Conservation (phyloP, 768 basidiomycete genomes). For the Leccinellum luteum region DNA sequence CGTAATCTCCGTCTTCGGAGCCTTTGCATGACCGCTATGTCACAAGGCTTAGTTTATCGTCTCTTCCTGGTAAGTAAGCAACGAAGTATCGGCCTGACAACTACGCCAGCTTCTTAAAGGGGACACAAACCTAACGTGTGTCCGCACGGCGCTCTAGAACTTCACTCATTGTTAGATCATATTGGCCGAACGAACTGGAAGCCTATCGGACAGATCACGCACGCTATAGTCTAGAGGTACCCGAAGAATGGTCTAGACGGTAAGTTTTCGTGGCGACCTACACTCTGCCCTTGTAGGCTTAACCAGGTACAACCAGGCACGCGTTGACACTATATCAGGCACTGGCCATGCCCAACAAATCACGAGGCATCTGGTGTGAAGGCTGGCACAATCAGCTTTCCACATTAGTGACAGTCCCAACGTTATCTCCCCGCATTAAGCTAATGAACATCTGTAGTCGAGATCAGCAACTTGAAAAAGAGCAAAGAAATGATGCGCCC, state of each 20-base stretch:
- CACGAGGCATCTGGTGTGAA: conserved; percentile 6
- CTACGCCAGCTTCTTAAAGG: not conserved
- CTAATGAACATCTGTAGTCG: conserved; percentile 15
- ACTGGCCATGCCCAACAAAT: not conserved
- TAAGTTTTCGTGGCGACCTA: not conserved
- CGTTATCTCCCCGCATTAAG: conserved; percentile 25
- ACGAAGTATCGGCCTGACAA: conserved; percentile 6
- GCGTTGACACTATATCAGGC: not conserved
- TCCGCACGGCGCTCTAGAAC: conserved; percentile 2
- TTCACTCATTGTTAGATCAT: not conserved
- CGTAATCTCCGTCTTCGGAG: conserved; percentile 3
- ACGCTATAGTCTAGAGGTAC: not conserved
- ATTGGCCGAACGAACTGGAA: not conserved
- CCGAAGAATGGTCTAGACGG: not conserved
- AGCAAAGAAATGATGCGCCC: not conserved
- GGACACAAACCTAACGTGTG: not conserved
- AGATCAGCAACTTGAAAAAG: conserved; percentile 11
- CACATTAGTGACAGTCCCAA: conserved; percentile 17
- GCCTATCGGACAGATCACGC: not conserved
- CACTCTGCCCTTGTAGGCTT: not conserved
- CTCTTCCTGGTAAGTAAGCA: not conserved
- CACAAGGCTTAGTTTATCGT: not conserved
- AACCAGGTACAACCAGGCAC: conserved; percentile 9
- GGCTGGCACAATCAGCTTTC: conserved; percentile 21
- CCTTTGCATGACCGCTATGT: not conserved